Conservation (phyloP, 805 yeast species). For the Teunomyces stri region DNA sequence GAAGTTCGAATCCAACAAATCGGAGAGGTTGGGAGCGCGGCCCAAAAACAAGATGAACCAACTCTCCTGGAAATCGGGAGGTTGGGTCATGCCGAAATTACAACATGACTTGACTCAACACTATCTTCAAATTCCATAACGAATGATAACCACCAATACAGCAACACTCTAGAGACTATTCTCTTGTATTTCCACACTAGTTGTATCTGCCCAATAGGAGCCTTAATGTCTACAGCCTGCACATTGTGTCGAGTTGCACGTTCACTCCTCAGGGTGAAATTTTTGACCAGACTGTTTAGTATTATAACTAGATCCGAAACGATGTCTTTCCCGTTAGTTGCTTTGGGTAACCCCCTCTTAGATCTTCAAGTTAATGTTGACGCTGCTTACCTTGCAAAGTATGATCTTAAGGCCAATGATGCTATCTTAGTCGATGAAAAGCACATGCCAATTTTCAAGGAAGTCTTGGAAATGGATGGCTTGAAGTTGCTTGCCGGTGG, state of each 20-base stretch:
- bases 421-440: constrained; percentile 85
- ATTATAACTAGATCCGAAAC: not conserved
- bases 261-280: constrained; percentile 1
- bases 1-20: not conserved
- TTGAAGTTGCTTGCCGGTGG: constrained; percentile 92
- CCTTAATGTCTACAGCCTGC: not conserved
- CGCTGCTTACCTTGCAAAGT: constrained; percentile 68
- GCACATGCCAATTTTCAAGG: constrained; percentile 84
- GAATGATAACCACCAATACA: not conserved
- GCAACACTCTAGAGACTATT: too few relatives aligned
- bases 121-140: not conserved
- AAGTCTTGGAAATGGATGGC: constrained; percentile 58
- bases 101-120: not conserved
- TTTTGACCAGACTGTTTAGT: constrained; percentile 1
- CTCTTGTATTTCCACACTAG: too few relatives aligned
- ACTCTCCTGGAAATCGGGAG: not conserved
- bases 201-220: too few relatives aligned
- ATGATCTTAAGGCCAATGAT: constrained; percentile 84
- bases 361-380: constrained; percentile 81
- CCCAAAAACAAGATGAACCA: not conserved
- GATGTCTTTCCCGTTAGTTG: constrained; percentile 69
- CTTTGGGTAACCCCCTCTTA: constrained; percentile 90
- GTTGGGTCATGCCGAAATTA: not conserved
- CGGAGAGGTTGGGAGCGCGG: not conserved
- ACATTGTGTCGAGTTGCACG: not conserved